These are phyloP conservation scores for Yamadazyma pseudoaaseri DNA, from an alignment of 1,139 yeast species.

Conservation along the genomic window DNA sequence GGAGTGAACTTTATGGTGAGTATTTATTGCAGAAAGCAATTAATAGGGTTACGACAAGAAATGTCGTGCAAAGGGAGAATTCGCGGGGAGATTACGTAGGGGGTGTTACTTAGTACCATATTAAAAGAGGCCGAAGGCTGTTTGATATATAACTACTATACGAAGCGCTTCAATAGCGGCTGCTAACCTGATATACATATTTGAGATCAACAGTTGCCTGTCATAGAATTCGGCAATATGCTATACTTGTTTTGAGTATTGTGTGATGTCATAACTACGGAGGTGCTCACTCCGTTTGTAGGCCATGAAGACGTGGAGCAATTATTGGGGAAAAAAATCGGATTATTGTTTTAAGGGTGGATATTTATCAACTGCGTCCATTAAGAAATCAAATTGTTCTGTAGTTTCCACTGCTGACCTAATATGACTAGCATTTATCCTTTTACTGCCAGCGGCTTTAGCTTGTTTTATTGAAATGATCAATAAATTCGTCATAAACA, in stretches of 20 bases:
- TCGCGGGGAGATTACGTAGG: constrained; percentile 4
- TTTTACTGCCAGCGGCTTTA: constrained; percentile 68
- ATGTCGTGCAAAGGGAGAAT: background rate
- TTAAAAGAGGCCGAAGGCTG: too few relatives aligned
- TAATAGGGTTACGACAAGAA: too few relatives aligned
- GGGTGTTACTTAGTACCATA: too few relatives aligned
- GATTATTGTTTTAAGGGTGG: constrained; percentile 32
- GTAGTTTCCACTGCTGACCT: constrained; percentile 80
- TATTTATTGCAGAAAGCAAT: too few relatives aligned
- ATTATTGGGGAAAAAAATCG: constrained; percentile 15
- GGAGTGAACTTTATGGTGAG: too few relatives aligned
- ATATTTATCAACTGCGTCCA: constrained; percentile 68
- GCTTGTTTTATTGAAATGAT: constrained; percentile 84
- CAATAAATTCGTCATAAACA: constrained; percentile 86
- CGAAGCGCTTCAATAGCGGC: too few relatives aligned
- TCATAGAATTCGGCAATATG: too few relatives aligned
- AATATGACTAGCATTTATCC: constrained; percentile 81
- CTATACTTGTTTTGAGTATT: too few relatives aligned
- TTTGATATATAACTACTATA: too few relatives aligned
- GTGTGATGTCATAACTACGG: background rate
- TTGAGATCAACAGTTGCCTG: too few relatives aligned
- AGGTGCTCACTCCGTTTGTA: background rate
- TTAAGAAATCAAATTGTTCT: constrained; percentile 90
- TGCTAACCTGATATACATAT: too few relatives aligned
- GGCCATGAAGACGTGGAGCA: constrained; percentile 3